Base-by-base conservation (phyloP, 1,284 basidiomycete species). In the Malassezia slooffiae region DNA sequence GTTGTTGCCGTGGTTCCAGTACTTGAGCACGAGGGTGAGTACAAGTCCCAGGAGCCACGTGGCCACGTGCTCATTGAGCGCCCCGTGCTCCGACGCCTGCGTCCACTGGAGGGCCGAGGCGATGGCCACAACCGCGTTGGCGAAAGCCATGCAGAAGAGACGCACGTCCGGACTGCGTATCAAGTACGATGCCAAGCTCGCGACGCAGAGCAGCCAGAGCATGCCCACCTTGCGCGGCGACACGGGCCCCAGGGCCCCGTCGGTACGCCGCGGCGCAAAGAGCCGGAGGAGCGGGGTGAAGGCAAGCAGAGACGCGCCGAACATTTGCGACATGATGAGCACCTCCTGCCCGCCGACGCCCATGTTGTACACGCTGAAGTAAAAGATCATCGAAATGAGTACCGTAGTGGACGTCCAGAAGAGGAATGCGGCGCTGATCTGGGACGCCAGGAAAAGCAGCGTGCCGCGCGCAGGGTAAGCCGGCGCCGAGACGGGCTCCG, bases 371-470 rank as follows among this genome's bases (percentile, higher is more conserved):
- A 67, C 63, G 30, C 54, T 57, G 42, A 62, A 54, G 32, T 38
- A 47, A 34, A 47, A 43, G 19, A 43, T 37, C 15, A 21, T 82
- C 0, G 84, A 81, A 8, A 82, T 79, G 16, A 93, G 76, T 1
- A 80, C 79, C 1, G 88, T 90, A 60, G 85, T 79, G 30, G 85
- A 75, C 0, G 88, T 85, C 86, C 87, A 91, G 66, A 83, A 88
- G 13, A 83, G 75, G 55, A 83, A 85, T 1, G 83, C 86, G 87
- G 60, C 4, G n/a, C 33, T 45, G 19, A 32, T 16, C 23, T 8
- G 12, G n/a, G n/a, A n/a, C n/a, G n/a, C n/a, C n/a, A n/a, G n/a
- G n/a, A 34, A 23, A 41, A 19, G 7, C 16, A 16, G 34, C n/a
- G 12, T 6, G 6, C 24, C 12, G 13, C 13, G 22, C 17, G 12